phyloP scores from a whole-genome alignment of 768 basidiomycete species.

The Trametopsis cervina region DNA sequence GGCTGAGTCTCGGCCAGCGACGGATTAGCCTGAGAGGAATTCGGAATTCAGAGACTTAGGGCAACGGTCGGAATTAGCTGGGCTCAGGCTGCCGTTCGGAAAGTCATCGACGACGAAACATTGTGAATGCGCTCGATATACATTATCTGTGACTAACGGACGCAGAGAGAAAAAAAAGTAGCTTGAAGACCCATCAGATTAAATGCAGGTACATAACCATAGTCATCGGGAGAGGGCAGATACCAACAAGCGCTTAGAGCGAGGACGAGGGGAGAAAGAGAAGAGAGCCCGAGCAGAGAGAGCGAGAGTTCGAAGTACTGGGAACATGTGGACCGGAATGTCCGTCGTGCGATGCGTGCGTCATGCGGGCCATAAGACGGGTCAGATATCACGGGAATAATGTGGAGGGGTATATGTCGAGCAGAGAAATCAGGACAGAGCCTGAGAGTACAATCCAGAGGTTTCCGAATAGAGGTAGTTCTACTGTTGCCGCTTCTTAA shows the following conservation, averaged over 20 bases:
- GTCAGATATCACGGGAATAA: constrained; percentile 19
- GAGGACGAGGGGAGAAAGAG: constrained; percentile 12
- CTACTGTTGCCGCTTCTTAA: constrained; percentile 85
- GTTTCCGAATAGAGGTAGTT: constrained; percentile 12
- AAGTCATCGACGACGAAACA: background rate
- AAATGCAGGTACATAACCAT: constrained; percentile 24
- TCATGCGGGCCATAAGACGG: constrained; percentile 25
- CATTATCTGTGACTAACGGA: constrained; percentile 2
- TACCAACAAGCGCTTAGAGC: constrained; percentile 13
- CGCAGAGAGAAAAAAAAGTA: background rate
- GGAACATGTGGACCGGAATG: constrained; percentile 21
- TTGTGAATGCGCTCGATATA: constrained; percentile 1
- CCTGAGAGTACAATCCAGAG: constrained; percentile 24
- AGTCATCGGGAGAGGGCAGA: constrained; percentile 21
- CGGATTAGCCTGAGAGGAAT: constrained; percentile 1
- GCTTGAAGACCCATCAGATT: constrained; percentile 19
- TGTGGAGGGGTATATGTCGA: constrained; percentile 17
- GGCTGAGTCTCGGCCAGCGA: too few species aligned
- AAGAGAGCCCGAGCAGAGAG: constrained; percentile 9
- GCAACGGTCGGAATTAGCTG: too few species aligned
- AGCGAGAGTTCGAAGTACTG: constrained; percentile 3
- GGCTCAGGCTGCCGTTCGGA: too few species aligned
- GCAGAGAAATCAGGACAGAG: constrained; percentile 24
- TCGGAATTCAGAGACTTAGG: constrained; percentile 5
- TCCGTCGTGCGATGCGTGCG: constrained; percentile 27